Base-by-base conservation (phyloP, 2,329 filamentous ascomycete genomes). In the Fusarium mangiferae region DNA sequence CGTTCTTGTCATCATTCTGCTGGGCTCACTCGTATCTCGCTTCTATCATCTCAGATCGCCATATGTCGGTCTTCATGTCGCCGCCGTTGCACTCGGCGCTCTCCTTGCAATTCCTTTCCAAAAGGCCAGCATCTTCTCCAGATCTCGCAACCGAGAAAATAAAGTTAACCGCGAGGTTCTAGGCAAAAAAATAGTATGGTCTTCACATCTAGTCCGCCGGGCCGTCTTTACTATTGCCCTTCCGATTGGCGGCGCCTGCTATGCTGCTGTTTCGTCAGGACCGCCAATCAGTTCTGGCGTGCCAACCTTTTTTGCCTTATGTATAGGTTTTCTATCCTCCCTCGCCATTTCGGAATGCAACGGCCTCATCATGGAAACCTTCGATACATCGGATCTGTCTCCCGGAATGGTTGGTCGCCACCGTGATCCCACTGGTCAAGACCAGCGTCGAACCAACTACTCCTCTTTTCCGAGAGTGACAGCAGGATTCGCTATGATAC, bases 331-430 rank as follows among this genome's bases (percentile, higher is more conserved):
- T 75, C 83, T 94, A 10, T 92, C 91, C 4, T 91, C 90, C 58
- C 87, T 96, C 15, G 93, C 92, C 3, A 90, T 94, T 51, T 89
- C 93, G 6, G 93, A 95, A 81, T 94, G 93, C 81, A 90, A 92
- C 72, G 92, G 93, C 2, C 83, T 95, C 38, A 88, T 95, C 79
- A 95, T 95, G 93, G 93, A 95, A 78, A 91, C 91, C 0, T 95
- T 92, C 80, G 93, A 95, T 79, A 93, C 91, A n/a, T 94, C 91
- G 45, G 93, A 95, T 80, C 85, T 95, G 8, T 92, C 93, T 74
- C 90, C 92, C 5, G 91, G 92, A 17, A 91, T 92, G 85, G 92
- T 88, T 12, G 88, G 89, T 36, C 85, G 85, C 22, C 85, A 85
- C n/a, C 84, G 82, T 35, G 84, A 83, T n/a, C 76, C 78, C 7